These are phyloP conservation scores for Arthrinium phaeospermum DNA, from an alignment of 2,329 filamentous ascomycete species.

Conservation along the genomic window DNA sequence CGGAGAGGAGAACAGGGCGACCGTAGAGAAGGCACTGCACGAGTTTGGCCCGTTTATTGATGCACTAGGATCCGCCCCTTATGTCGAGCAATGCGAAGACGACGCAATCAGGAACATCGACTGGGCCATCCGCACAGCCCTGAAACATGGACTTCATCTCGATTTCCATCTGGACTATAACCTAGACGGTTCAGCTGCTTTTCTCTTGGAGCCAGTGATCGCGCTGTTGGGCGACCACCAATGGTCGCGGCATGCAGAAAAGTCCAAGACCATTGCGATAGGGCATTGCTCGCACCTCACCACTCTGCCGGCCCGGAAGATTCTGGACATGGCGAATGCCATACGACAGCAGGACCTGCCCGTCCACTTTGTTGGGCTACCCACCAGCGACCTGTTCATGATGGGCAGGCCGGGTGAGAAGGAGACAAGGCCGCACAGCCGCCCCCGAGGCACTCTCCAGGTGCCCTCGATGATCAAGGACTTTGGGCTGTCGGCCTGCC, in stretches of 20 bases:
- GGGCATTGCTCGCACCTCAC: constrained; percentile 74
- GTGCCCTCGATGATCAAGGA: constrained; percentile 65
- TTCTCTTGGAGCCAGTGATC: constrained; percentile 48
- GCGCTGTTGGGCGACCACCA: constrained; percentile 50
- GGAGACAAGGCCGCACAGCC: constrained; percentile 22
- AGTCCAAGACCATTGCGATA: constrained; percentile 59
- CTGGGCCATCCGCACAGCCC: constrained; percentile 64
- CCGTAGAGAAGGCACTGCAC: constrained; percentile 44
- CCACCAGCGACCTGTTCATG: constrained; percentile 76
- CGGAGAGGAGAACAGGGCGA: constrained; percentile 56
- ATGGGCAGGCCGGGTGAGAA: constrained; percentile 55
- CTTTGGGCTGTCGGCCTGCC: constrained; percentile 62
- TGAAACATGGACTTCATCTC: constrained; percentile 59
- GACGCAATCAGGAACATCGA: constrained; percentile 62
- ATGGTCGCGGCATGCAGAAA: constrained; percentile 52
- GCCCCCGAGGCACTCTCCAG: constrained; percentile 65
- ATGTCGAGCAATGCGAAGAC: constrained; percentile 63
- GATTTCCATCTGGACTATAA: constrained; percentile 79
- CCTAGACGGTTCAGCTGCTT: constrained; percentile 47
- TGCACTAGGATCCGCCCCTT: constrained; percentile 71
- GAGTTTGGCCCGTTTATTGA: constrained; percentile 50
- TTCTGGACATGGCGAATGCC: constrained; percentile 51
- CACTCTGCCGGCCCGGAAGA: constrained; percentile 56
- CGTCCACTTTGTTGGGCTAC: constrained; percentile 70
- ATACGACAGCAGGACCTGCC: constrained; percentile 58